phyloP scores from a whole-genome alignment of 108 stramenopile genomes.

The Ochromonas danica region DNA sequence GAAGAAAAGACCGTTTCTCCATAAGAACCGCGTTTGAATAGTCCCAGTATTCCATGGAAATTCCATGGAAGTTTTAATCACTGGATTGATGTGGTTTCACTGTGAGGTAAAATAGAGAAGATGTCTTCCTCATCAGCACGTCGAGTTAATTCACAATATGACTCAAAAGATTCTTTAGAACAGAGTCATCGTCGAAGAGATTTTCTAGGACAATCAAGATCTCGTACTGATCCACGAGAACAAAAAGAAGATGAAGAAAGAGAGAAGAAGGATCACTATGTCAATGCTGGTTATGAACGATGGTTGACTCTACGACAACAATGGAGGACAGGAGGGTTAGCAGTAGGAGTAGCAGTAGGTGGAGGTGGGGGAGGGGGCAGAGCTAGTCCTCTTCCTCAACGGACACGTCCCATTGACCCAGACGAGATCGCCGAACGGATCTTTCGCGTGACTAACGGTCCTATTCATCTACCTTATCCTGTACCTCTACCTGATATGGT shows the following conservation, averaged over 20 bases:
- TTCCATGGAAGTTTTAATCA: not conserved
- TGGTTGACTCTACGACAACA: not conserved
- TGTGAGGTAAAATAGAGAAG: not conserved
- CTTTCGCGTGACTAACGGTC: constrained; percentile 12
- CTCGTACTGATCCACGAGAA: not conserved
- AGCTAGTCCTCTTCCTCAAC: not conserved
- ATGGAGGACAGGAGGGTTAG: not conserved
- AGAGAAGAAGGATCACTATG: too few relatives aligned
- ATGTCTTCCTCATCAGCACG: not conserved
- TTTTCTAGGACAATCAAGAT: not conserved
- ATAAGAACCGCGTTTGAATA: not conserved
- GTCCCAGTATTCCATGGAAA: not conserved
- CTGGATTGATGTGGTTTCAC: not conserved
- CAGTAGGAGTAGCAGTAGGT: not conserved
- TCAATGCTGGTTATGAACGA: not conserved
- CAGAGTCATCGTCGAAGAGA: not conserved
- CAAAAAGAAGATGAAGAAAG: not conserved
- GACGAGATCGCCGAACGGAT: constrained; percentile 49
- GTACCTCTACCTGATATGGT: constrained; percentile 56
- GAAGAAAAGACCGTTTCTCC: not conserved
- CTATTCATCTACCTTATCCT: constrained; percentile 41
- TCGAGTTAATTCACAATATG: not conserved
- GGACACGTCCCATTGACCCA: not conserved
- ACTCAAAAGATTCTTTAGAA: not conserved
- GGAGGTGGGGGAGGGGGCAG: not conserved